Percentiles rank a stretch among this genome's conserved stretches.
These are phyloP conservation scores for Marasmius tenuissimus DNA, from an alignment of 1,284 basidiomycete genomes.

Conservation along the genomic window DNA sequence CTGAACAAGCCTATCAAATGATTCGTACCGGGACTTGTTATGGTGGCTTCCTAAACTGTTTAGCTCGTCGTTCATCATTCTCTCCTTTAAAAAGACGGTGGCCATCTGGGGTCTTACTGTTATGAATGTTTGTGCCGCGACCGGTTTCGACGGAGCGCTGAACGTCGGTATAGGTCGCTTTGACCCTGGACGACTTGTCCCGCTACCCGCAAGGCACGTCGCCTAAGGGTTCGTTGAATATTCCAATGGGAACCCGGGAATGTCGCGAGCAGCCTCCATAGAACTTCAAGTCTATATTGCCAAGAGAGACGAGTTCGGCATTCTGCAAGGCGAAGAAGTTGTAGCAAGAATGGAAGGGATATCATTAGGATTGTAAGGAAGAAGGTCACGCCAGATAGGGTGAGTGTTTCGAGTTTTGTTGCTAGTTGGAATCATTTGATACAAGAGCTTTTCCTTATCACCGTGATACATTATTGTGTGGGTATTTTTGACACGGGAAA, in stretches of 20 bases:
- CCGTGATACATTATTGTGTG: no score
- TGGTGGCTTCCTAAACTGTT: no score
- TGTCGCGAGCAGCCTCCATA: constrained; percentile 83
- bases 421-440: no score
- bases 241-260: constrained; percentile 87
- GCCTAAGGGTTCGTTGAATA: constrained; percentile 78
- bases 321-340: constrained; percentile 97
- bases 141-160: constrained; percentile 95
- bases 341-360: constrained; percentile 80
- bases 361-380: constrained; percentile 99
- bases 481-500: no score
- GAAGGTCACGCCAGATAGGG: constrained; percentile 92
- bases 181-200: constrained; percentile 79
- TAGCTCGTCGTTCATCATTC: no score
- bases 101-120: constrained; percentile 72
- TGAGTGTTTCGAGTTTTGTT: constrained; percentile 38
- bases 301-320: constrained; percentile 94
- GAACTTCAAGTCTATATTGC: constrained; percentile 88
- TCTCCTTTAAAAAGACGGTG: no score
- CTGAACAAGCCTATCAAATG: no score
- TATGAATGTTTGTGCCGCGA: constrained; percentile 96
- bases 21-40: no score
- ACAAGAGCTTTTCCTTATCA: no score
- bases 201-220: constrained; percentile 60
- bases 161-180: constrained; percentile 84